These are phyloP conservation scores for Penicillium sp. DNA, from an alignment of 2,329 filamentous ascomycete genomes.

Conservation along the genomic window DNA sequence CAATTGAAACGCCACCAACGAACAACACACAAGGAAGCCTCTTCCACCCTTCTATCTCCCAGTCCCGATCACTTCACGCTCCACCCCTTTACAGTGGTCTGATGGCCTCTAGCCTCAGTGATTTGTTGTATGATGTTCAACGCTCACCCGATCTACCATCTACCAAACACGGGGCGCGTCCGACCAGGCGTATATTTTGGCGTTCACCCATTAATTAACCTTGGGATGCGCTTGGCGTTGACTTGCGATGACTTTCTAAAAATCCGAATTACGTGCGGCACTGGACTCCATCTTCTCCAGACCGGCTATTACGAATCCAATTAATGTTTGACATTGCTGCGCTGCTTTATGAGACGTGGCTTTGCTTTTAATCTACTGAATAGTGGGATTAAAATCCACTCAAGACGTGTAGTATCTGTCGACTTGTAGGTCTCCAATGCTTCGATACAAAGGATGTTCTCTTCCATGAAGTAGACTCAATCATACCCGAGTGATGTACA, in stretches of 20 bases:
- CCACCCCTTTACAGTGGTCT: slow-evolving; percentile 16
- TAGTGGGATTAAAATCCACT: background rate
- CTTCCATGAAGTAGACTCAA: background rate
- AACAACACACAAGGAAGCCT: slow-evolving; percentile 36
- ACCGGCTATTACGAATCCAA: background rate
- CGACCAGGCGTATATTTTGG: slow-evolving; percentile 8
- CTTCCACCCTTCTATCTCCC: slow-evolving; percentile 22
- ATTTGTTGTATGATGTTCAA: slow-evolving; percentile 5
- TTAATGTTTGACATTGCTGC: background rate
- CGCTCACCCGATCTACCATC: slow-evolving; percentile 6
- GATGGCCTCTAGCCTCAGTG: background rate
- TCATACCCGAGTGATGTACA: background rate
- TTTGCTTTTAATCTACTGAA: background rate
- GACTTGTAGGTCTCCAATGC: background rate
- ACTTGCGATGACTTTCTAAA: background rate
- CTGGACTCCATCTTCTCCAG: slow-evolving; percentile 3
- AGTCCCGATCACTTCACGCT: slow-evolving; percentile 23
- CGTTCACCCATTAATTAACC: background rate
- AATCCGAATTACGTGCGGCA: background rate
- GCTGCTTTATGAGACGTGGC: background rate
- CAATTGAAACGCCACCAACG: slow-evolving; percentile 42
- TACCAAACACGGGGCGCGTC: slow-evolving; percentile 1
- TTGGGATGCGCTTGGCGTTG: background rate
- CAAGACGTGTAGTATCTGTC: background rate
- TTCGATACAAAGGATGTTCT: background rate